Evolutionary conservation across 345 rosid species (phyloP).

Genomic region (Euphorbia pulcherrima): DNA sequence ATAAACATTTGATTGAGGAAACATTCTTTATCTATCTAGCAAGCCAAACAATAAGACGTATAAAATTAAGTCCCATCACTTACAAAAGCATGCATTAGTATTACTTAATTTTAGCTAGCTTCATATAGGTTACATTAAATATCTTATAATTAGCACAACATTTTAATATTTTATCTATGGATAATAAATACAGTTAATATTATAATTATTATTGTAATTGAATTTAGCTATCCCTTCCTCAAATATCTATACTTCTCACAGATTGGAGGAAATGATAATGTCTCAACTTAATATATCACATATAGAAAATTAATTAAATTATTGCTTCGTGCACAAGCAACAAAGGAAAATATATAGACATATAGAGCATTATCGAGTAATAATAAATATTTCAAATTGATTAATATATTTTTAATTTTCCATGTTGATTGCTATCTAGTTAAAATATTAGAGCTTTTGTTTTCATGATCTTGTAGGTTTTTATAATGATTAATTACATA

Average conservation of each 20-base stretch:
- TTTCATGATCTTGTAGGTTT: constrained; percentile 5
- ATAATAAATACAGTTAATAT: neutral
- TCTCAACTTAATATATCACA: neutral
- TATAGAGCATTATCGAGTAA: constrained; percentile 8
- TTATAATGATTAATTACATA: neutral
- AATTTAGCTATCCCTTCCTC: neutral
- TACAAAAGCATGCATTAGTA: neutral
- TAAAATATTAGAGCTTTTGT: constrained; percentile 8
- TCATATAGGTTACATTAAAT: neutral
- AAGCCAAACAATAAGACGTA: neutral
- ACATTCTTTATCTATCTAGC: constrained; percentile 4
- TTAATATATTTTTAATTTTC: constrained; percentile 1
- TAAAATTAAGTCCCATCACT: neutral
- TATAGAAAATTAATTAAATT: constrained; percentile 6
- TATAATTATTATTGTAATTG: neutral
- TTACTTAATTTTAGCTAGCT: neutral
- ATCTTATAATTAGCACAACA: neutral
- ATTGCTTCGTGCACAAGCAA: constrained; percentile 28
- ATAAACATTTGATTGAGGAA: neutral
- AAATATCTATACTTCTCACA: constrained; percentile 15
- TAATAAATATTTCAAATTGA: neutral
- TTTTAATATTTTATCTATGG: neutral
- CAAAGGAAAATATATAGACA: neutral
- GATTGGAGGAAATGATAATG: constrained; percentile 18
- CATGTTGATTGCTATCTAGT: constrained; percentile 9